These are phyloP conservation scores for Psophocarpus tetragonolobus DNA, from an alignment of 306 rosid species.

Conservation along the genomic window DNA sequence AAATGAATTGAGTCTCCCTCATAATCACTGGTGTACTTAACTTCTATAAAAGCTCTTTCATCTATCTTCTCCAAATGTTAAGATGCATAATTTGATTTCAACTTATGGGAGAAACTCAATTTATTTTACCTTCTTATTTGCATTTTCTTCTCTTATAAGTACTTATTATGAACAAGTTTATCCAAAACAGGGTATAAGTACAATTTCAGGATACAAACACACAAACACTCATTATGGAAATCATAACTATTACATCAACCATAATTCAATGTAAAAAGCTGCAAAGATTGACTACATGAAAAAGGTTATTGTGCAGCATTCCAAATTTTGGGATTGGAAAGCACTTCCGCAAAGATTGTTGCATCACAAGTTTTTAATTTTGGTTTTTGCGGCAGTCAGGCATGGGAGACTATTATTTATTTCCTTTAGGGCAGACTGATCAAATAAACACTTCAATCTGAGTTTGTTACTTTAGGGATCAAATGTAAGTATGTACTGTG, in stretches of 20 bases:
- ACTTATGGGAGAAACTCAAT: neutral
- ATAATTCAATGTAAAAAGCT: neutral
- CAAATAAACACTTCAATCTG: conserved; percentile 1
- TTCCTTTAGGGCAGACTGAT: neutral
- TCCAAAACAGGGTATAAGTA: neutral
- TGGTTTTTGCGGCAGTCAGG: neutral
- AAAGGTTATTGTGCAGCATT: neutral
- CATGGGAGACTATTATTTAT: neutral
- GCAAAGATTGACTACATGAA: neutral
- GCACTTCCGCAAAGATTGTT: neutral
- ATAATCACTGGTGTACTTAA: neutral
- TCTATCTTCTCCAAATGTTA: too few relatives aligned
- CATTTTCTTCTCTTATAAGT: neutral
- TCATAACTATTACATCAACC: conserved; percentile 3
- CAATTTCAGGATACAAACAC: neutral
- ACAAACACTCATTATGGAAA: conserved; percentile 3
- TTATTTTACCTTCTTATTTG: neutral
- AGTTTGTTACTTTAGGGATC: neutral
- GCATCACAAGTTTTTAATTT: neutral
- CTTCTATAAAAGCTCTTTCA: too few relatives aligned
- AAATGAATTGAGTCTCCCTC: neutral
- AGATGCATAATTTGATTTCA: neutral
- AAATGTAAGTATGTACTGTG: neutral
- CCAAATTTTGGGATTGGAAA: neutral
- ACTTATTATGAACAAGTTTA: neutral